phyloP scores from a whole-genome alignment of 2,329 filamentous ascomycete genomes.

The Microdochium trichocladiopsis region DNA sequence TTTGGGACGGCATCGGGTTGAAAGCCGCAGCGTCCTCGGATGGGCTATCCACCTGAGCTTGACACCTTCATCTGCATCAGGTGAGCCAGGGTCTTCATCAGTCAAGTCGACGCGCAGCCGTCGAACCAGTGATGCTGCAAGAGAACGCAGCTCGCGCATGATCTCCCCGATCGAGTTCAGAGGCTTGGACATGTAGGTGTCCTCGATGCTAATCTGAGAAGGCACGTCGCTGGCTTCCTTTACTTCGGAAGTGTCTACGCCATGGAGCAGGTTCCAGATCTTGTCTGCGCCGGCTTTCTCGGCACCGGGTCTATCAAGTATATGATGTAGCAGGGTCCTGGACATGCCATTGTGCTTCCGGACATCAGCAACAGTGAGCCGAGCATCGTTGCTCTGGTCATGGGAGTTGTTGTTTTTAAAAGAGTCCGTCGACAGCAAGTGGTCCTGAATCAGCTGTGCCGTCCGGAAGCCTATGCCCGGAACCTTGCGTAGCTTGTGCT shows the following conservation, averaged over 20 bases:
- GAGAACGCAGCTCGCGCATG: constrained; percentile 56
- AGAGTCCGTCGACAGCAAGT: constrained; percentile 33
- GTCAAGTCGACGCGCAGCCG: constrained; percentile 75
- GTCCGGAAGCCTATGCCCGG: constrained; percentile 81
- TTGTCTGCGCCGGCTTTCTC: constrained; percentile 65
- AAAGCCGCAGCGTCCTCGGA: constrained; percentile 75
- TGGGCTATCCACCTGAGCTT: constrained; percentile 61
- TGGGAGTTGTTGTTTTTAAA: constrained; percentile 21
- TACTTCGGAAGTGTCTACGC: constrained; percentile 70
- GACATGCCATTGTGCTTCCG: constrained; percentile 57
- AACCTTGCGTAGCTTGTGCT: constrained; percentile 69
- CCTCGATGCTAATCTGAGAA: constrained; percentile 88
- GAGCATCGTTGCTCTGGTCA: constrained; percentile 26
- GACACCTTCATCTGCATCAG: constrained; percentile 20
- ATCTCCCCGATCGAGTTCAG: constrained; percentile 60
- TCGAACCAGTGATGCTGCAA: constrained; percentile 64
- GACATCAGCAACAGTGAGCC: constrained; percentile 59
- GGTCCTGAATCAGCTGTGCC: constrained; percentile 58
- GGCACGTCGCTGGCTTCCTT: constrained; percentile 65
- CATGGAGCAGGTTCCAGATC: constrained; percentile 75
- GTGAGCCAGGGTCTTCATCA: constrained; percentile 31
- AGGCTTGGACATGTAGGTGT: constrained; percentile 68
- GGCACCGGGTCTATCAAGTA: constrained; percentile 64
- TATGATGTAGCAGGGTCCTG: constrained; percentile 54
- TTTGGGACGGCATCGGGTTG: constrained; percentile 55